Evolutionary conservation across 768 basidiomycete genomes (phyloP).

Genomic region (Ramaria rubella): DNA sequence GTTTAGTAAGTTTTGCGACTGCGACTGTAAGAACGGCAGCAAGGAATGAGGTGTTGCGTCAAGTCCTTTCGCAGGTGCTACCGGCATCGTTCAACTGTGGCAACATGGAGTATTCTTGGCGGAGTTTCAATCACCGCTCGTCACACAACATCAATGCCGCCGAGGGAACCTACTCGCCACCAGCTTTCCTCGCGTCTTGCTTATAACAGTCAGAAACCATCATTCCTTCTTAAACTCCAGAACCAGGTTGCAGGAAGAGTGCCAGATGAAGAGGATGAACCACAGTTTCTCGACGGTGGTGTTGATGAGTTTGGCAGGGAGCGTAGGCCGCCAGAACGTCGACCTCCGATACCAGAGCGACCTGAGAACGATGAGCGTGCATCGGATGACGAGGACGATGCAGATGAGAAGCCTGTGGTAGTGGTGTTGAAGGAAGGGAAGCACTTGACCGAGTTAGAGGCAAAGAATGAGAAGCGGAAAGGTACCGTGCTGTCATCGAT

Average conservation of each 20-base stretch:
- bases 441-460: constrained; percentile 74
- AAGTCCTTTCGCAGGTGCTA: background rate
- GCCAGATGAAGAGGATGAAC: constrained; percentile 24
- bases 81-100: background rate
- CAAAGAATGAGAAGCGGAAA: constrained; percentile 66
- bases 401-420: constrained; percentile 13
- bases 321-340: too few relatives aligned
- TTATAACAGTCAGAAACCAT: constrained; percentile 54
- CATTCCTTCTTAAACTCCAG: constrained; percentile 61
- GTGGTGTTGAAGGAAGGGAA: constrained; percentile 86
- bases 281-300: background rate
- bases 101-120: background rate
- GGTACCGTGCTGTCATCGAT: constrained; percentile 37
- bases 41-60: constrained; percentile 47
- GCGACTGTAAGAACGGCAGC: constrained; percentile 72
- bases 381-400: constrained; percentile 23
- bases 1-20: constrained; percentile 69
- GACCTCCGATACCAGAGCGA: constrained; percentile 4
- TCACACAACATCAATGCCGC: constrained; percentile 22
- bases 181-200: constrained; percentile 67
- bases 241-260: constrained; percentile 49
- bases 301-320: constrained; percentile 10
- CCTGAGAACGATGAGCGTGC: constrained; percentile 23
- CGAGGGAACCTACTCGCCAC: constrained; percentile 61
- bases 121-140: background rate